phyloP scores from a whole-genome alignment of 148 eudicot genomes.

The Nepenthes gracilis region DNA sequence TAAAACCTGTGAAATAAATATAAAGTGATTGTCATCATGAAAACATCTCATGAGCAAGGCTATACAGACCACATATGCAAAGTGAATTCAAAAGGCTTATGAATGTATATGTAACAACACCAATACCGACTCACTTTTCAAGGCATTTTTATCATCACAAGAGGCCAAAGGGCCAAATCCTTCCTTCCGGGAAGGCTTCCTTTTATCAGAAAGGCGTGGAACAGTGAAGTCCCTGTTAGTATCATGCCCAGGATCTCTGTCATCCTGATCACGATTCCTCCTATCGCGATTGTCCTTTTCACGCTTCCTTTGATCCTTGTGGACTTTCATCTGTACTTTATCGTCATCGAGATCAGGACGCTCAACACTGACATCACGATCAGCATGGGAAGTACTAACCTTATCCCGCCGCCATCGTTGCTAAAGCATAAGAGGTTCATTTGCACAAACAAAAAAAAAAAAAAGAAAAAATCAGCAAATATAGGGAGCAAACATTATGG shows the following conservation, averaged over 20 bases:
- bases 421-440: conserved; percentile 6
- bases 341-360: conserved; percentile 68
- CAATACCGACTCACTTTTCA: conserved; percentile 57
- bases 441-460: not conserved
- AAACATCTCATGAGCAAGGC: too few species aligned
- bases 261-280: conserved; percentile 56
- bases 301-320: conserved; percentile 76
- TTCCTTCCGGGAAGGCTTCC: conserved; percentile 59
- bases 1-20: too few species aligned
- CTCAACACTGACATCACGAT: conserved; percentile 56
- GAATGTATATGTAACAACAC: conserved; percentile 1
- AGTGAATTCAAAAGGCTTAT: too few species aligned
- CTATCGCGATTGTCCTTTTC: conserved; percentile 76
- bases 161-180: conserved; percentile 31
- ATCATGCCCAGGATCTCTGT: conserved; percentile 57
- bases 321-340: conserved; percentile 44
- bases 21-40: too few species aligned
- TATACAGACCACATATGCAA: too few species aligned
- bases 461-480: not conserved
- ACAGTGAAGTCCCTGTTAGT: conserved; percentile 36
- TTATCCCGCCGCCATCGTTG: conserved; percentile 70
- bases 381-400: conserved; percentile 36
- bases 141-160: conserved; percentile 60
- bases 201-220: conserved; percentile 57
- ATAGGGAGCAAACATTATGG: not conserved